A percentile compares a stretch with the other conserved stretches of the same genome.
phyloP scores from a whole-genome alignment of 257 asterid species.

The Henckelia pumila region DNA sequence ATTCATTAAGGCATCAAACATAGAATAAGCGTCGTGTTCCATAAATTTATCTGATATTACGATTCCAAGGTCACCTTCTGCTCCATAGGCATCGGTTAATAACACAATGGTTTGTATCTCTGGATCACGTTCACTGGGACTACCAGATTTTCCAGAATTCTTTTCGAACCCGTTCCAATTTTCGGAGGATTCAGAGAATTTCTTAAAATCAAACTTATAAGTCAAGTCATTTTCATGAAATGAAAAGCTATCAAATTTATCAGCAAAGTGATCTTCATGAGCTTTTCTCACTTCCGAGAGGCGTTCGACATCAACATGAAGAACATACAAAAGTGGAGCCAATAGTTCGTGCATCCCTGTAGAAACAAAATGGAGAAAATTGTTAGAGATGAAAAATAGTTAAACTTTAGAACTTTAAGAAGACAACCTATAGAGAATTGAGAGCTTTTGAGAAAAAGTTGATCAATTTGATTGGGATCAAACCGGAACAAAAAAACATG shows the following conservation, averaged over 20 bases:
- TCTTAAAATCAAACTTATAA: slow-evolving; percentile 74
- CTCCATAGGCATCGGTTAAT: no score
- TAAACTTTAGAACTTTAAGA: no score
- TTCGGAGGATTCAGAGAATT: slow-evolving; percentile 55
- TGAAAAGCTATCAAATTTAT: slow-evolving; percentile 77
- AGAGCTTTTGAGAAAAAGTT: background rate
- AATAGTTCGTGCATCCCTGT: slow-evolving; percentile 93
- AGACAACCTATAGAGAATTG: background rate
- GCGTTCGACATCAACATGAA: slow-evolving; percentile 66
- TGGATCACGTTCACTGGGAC: slow-evolving; percentile 46
- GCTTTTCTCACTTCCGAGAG: slow-evolving; percentile 69
- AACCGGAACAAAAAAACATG: background rate
- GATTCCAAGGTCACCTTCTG: no score
- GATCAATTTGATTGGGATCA: background rate
- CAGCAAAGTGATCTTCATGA: slow-evolving; percentile 69
- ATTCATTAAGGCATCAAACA: slow-evolving; percentile 83
- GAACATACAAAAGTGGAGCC: slow-evolving; percentile 82
- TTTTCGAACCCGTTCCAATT: slow-evolving; percentile 38
- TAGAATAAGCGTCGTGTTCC: slow-evolving; percentile 90
- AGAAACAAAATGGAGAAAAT: slow-evolving; percentile 24
- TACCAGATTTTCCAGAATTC: slow-evolving; percentile 36
- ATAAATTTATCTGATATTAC: slow-evolving; percentile 78
- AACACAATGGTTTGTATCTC: no score
- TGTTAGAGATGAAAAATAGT: slow-evolving; percentile 5
- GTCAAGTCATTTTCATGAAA: slow-evolving; percentile 69